Conservation (phyloP, 129 eudicot genomes). For the Ambrosia artemisiifolia region DNA sequence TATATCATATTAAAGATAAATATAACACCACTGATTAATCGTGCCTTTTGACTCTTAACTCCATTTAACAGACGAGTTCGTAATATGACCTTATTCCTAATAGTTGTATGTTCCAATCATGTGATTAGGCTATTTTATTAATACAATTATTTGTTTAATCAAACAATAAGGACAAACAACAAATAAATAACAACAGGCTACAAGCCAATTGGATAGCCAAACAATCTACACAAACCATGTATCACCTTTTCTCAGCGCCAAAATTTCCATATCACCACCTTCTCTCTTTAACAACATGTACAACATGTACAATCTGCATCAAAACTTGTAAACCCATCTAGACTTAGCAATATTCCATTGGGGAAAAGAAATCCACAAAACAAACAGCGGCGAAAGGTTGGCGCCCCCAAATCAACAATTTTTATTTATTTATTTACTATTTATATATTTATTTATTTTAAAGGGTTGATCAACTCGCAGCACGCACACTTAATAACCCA, state of each 20-base stretch:
- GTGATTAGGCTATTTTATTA: not conserved
- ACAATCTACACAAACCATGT: constrained; percentile 19
- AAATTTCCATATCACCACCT: not conserved
- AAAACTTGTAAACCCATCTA: not conserved
- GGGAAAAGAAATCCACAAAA: not conserved
- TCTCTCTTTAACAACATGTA: not conserved
- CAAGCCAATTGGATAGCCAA: constrained; percentile 22
- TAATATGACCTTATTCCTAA: no score
- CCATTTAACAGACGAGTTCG: no score
- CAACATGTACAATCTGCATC: not conserved
- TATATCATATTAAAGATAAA: no score
- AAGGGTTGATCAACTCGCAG: no score
- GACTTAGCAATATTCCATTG: not conserved
- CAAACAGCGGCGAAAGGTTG: constrained; percentile 25
- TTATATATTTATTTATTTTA: no score
- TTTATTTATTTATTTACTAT: no score
- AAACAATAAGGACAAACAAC: not conserved
- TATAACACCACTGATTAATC: no score
- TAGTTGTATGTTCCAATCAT: not conserved
- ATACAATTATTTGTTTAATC: not conserved
- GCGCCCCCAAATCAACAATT: constrained; percentile 5
- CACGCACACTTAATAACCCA: no score
- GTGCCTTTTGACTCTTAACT: no score
- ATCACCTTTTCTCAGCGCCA: constrained; percentile 5
- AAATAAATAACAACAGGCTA: constrained; percentile 2